phyloP scores from a whole-genome alignment of 345 rosid genomes.

The Ceriops decandra region DNA sequence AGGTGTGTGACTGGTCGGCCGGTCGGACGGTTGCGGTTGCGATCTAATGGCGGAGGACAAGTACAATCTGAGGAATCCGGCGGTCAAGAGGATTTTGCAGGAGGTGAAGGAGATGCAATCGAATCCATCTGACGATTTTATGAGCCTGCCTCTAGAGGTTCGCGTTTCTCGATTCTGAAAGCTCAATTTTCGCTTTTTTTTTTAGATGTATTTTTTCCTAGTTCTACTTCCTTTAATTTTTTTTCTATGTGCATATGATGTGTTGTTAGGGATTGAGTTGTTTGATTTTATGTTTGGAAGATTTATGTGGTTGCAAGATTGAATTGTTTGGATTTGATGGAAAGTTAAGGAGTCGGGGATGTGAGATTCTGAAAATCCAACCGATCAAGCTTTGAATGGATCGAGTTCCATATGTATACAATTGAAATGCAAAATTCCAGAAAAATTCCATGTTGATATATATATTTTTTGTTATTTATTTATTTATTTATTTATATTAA shows the following conservation, averaged over 20 bases:
- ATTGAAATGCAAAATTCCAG: not conserved
- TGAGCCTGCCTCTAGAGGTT: constrained; percentile 98
- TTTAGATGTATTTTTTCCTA: not conserved
- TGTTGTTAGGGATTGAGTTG: not conserved
- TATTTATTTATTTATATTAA: no score
- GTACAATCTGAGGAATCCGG: constrained; percentile 88
- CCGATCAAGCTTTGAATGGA: no score
- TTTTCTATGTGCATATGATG: not conserved
- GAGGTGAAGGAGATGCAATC: constrained; percentile 99
- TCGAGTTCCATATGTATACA: not conserved
- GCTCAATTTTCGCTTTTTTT: not conserved
- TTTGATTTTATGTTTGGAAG: not conserved
- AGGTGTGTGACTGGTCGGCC: not conserved
- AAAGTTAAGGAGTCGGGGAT: not conserved
- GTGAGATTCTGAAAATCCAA: not conserved
- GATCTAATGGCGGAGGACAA: constrained; percentile 71
- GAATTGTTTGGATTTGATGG: not conserved
- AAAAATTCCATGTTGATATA: no score
- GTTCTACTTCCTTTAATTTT: not conserved
- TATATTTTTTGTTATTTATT: no score
- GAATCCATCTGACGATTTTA: constrained; percentile 95
- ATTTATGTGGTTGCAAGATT: not conserved
- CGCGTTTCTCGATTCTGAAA: not conserved
- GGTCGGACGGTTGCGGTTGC: not conserved
- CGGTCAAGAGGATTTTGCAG: constrained; percentile 94